A percentile compares a stretch with the other conserved stretches of the same genome.
Conservation (phyloP, 2,329 filamentous ascomycete species). For the Ascochyta viciae-villosae region DNA sequence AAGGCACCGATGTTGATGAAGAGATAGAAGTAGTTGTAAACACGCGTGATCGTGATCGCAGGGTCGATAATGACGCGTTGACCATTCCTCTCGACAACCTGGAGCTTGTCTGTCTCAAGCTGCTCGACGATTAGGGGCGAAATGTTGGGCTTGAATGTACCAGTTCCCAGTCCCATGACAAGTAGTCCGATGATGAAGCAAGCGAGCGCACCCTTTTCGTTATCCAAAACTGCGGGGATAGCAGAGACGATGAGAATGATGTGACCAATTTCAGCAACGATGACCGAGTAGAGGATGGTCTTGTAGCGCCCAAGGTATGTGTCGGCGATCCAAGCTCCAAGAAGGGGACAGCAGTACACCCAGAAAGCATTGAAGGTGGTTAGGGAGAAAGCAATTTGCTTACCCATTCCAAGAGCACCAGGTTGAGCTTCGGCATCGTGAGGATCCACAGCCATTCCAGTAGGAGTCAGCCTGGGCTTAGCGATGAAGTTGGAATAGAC, state of each 20-base stretch:
- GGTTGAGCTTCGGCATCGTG: slow-evolving; percentile 45
- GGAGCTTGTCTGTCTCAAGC: slow-evolving; percentile 63
- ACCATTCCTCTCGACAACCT: slow-evolving; percentile 54
- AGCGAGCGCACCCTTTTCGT: slow-evolving; percentile 58
- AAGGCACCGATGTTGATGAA: slow-evolving; percentile 50
- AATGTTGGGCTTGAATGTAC: slow-evolving; percentile 73
- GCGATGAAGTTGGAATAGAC: slow-evolving; percentile 51
- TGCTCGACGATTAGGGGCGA: slow-evolving; percentile 67
- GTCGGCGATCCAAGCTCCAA: slow-evolving; percentile 66
- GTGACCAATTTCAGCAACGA: slow-evolving; percentile 65
- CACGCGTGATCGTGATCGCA: slow-evolving; percentile 69
- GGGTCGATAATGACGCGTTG: slow-evolving; percentile 72
- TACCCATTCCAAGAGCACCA: slow-evolving; percentile 63
- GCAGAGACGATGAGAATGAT: slow-evolving; percentile 63
- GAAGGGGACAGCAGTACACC: slow-evolving; percentile 65
- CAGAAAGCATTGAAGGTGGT: slow-evolving; percentile 64
- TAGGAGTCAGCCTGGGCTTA: slow-evolving; percentile 35
- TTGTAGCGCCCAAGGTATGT: slow-evolving; percentile 68
- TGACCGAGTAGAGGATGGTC: slow-evolving; percentile 63
- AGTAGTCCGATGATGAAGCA: slow-evolving; percentile 65
- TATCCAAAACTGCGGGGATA: slow-evolving; percentile 58
- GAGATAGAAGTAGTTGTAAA: slow-evolving; percentile 64
- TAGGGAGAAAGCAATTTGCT: slow-evolving; percentile 60
- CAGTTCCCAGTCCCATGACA: slow-evolving; percentile 70
- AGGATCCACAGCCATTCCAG: slow-evolving; percentile 41